Evolutionary conservation across 306 rosid species (phyloP).

Genomic region (Corylus heterophylla): DNA sequence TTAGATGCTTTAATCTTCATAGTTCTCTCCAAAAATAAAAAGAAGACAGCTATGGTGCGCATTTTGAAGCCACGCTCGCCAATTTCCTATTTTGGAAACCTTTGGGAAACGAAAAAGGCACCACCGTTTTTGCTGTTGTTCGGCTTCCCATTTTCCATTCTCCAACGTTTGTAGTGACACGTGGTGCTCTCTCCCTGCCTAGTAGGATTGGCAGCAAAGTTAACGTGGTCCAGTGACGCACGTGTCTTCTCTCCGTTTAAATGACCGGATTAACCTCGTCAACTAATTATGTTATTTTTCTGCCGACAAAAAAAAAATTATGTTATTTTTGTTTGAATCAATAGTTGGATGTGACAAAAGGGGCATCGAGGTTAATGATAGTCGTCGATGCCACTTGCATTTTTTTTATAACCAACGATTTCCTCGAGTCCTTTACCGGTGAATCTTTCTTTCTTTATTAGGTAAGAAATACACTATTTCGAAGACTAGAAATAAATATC

Average conservation of each 20-base stretch:
- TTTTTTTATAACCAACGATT: not conserved
- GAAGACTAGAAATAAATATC: too few species aligned
- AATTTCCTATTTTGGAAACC: constrained; percentile 62
- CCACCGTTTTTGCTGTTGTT: not conserved
- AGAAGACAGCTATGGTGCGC: not conserved
- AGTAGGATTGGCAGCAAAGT: not conserved
- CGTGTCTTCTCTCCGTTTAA: constrained; percentile 4
- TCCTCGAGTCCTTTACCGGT: not conserved
- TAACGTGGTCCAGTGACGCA: constrained; percentile 12
- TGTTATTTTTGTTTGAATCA: not conserved
- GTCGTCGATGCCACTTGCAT: constrained; percentile 9
- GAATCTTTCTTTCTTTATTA: not conserved
- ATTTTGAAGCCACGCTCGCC: constrained; percentile 21
- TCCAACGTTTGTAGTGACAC: constrained; percentile 25
- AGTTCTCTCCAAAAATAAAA: not conserved
- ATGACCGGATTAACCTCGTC: not conserved
- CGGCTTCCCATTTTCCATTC: not conserved
- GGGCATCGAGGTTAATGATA: not conserved
- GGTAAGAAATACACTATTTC: not conserved
- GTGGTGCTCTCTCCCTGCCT: constrained; percentile 14
- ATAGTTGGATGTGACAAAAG: constrained; percentile 17
- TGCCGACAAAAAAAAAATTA: not conserved
- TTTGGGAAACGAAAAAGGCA: constrained; percentile 34
- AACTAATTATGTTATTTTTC: too few species aligned
- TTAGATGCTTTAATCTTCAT: not conserved